A percentile compares a stretch with the other conserved stretches of the same genome.
Evolutionary conservation across 2,329 filamentous ascomycete species (phyloP).

Genomic region (Seiridium cupressi): DNA sequence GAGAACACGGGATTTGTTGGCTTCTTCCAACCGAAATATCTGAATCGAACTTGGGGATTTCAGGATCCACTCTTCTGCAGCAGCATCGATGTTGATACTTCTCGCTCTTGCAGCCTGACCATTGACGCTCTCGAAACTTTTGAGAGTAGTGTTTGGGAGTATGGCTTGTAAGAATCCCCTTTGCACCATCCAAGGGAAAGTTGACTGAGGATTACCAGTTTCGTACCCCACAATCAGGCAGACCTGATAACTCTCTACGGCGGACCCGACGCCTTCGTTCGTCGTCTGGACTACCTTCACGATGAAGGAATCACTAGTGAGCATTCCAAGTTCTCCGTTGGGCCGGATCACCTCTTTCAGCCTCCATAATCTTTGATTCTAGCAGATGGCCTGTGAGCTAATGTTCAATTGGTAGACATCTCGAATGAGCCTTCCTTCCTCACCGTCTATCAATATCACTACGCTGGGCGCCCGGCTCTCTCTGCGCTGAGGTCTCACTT

Average conservation of each 20-base stretch:
- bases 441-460: conserved; percentile 68
- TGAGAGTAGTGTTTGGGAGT: conserved; percentile 71
- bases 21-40: conserved; percentile 67
- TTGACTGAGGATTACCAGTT: conserved; percentile 25
- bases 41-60: conserved; percentile 66
- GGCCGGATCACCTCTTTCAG: too few species aligned
- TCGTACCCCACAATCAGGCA: conserved; percentile 52
- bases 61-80: conserved; percentile 68
- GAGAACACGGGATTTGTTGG: conserved; percentile 64
- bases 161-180: conserved; percentile 55
- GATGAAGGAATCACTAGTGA: conserved; percentile 56
- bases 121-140: conserved; percentile 66
- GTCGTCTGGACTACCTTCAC: conserved; percentile 63
- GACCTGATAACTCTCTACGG: conserved; percentile 59
- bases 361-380: too few species aligned
- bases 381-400: too few species aligned
- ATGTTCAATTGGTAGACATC: conserved; percentile 23
- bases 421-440: conserved; percentile 51
- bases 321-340: conserved; percentile 33
- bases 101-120: conserved; percentile 51
- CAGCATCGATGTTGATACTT: conserved; percentile 44
- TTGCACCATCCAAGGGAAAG: background rate
- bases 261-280: conserved; percentile 53
- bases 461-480: conserved; percentile 60
- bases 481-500: conserved; percentile 55